Evolutionary conservation across 805 yeast genomes (phyloP), one percentile per base, ranked within the genome.

Genomic region (Komagataella pseudopastoris): DNA sequence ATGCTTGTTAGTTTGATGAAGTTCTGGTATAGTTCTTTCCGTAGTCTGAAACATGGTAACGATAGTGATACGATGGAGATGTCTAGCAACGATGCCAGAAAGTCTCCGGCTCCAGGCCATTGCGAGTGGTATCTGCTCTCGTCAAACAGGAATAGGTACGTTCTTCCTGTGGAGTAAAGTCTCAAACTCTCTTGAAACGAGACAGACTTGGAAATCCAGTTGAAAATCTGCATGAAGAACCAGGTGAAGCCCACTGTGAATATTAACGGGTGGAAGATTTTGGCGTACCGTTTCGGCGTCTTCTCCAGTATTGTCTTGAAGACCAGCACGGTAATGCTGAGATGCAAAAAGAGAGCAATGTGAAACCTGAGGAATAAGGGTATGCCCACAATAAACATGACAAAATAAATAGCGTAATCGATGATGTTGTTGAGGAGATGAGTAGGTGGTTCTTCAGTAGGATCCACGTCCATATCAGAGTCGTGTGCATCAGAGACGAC

Each of bases 81-180:
- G 59, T 85, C 93, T 84, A 86, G 81, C 56, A 85, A 63, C 0
- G 89, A 75, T 5, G 81, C 62, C 45, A 86, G 71, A 16, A 86
- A 70, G 60, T 86, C 95, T 2, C 95, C 95, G 12, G 90, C 86
- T 0, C 95, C 95, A 0, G 95, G 93, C 76, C 79, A 75, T 18
- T 64, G 60, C 3, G 61, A 56, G 23, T 67, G 62, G n/a, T 30
- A 30, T 30, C 6, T 6, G 12, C 39, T 30, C 39, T 30, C 39
- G 56, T 74, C 74, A 62, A 84, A 83, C 23, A 86, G 69, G 52
- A 74, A 66, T 47, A 82, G 62, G 59, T 86, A 86, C 12, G 71
- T 83, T 51, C 81, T 71, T 0, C 90, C 90, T 0, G 91, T 85
- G 56, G 80, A 78, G 67, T 81, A 86, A 56, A 71, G 69, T 46